Conservation (phyloP, 805 yeast genomes). For the Teunomyces panamensis region DNA sequence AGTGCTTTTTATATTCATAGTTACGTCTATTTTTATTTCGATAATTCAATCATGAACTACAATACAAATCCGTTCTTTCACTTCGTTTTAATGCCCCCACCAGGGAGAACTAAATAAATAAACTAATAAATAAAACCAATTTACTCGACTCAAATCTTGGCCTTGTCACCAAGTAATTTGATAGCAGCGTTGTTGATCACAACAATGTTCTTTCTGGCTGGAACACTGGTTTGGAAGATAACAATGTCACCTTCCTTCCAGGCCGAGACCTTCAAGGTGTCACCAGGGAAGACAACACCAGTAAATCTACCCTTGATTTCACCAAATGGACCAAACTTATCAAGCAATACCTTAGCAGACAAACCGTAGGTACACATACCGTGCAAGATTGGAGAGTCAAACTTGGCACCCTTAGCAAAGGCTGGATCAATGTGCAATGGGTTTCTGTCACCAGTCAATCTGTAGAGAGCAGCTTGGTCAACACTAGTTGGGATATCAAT, state of each 20-base stretch:
- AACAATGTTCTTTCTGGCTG: slow-evolving; percentile 63
- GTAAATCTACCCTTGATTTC: slow-evolving; percentile 90
- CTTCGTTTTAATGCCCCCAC: background rate
- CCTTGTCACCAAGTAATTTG: slow-evolving; percentile 45
- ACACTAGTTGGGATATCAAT: slow-evolving; percentile 53
- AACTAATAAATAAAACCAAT: slow-evolving; percentile 5
- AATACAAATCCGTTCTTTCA: background rate
- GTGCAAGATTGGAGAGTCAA: slow-evolving; percentile 84
- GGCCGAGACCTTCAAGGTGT: slow-evolving; percentile 71
- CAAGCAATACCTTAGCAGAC: slow-evolving; percentile 69
- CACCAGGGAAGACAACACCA: slow-evolving; percentile 93
- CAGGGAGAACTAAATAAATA: slow-evolving; percentile 5
- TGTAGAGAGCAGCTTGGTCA: slow-evolving; percentile 85
- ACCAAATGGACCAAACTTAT: slow-evolving; percentile 74
- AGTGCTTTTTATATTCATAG: background rate
- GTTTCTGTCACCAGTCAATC: slow-evolving; percentile 91
- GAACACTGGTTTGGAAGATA: slow-evolving; percentile 76
- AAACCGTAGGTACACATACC: slow-evolving; percentile 90
- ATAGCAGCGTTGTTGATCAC: slow-evolving; percentile 89
- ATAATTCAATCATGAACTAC: too few relatives aligned
- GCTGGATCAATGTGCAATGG: slow-evolving; percentile 94
- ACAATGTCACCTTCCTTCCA: slow-evolving; percentile 79
- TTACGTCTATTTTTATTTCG: too few relatives aligned
- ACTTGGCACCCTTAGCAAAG: slow-evolving; percentile 85
- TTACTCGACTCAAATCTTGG: slow-evolving; percentile 34